Evolutionary conservation across 1,139 yeast genomes (phyloP), one percentile per base, ranked within the genome.

Genomic region (Hemisphaericaspora subhashii): DNA sequence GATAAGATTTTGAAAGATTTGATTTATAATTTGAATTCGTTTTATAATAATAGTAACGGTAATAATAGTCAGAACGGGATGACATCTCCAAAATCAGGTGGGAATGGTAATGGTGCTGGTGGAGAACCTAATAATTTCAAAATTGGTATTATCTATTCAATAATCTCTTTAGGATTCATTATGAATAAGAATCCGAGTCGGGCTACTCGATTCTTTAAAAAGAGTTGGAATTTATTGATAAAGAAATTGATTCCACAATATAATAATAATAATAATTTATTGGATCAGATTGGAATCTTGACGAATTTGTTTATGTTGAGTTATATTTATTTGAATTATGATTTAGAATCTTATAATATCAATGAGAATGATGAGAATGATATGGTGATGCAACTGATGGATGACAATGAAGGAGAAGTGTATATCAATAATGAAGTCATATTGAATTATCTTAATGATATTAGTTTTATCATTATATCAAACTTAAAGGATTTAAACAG

Each of bases 391-490:
- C 14, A 5, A 23, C 25, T 33, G 27, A 30, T 26, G 10, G 33
- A 34, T 9, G 22, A 24, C 14, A 21, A 29, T 4, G 37, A 37
- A 7, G 21, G 27, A 5, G 25, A 32, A 12, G 45, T 56, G 9
- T 51, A 54, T 15, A 55, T 64, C 18, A 59, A 60, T 18, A 58
- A 58, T 26, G 71, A 67, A 41, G 60, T 72, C 24, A 61, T 74
- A 11, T 60, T 74, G 41, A 68, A 72, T 47, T 73, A 73, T 46
- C 56, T 75, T 34, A 71, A 74, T 48, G 77, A 74, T 47, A 70
- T 72, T 8, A 61, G 72, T 12, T 65, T 57, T 38, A 64, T 68
- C 22, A 55, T 66, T 15, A 47, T 61, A 37, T 50, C 57, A 10
- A 62, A 62, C 36, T 53, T 64, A 33, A 48, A 42, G 23, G 52